A percentile compares a stretch with the other conserved stretches of the same genome.
These are phyloP conservation scores for Ophiostoma piceae DNA, from an alignment of 2,329 filamentous ascomycete species.

Conservation along the genomic window DNA sequence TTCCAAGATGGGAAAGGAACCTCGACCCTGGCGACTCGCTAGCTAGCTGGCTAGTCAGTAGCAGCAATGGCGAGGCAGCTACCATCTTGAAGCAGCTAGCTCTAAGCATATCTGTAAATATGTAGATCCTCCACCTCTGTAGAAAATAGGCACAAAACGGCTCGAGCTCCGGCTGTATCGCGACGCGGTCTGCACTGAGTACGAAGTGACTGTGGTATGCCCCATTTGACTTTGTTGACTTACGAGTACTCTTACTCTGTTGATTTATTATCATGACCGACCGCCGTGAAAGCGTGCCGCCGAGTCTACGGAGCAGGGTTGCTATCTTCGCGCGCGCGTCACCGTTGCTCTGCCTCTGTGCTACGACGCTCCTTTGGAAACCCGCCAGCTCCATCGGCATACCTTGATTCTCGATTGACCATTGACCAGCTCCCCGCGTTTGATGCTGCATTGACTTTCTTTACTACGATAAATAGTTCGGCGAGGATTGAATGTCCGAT, in stretches of 20 bases:
- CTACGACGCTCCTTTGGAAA: neutral
- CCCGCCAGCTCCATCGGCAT: neutral
- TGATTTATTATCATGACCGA: neutral
- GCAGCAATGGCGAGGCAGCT: too few relatives aligned
- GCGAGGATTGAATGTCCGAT: too few relatives aligned
- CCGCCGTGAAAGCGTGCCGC: neutral
- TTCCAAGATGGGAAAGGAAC: neutral
- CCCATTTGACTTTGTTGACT: neutral
- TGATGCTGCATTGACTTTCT: neutral
- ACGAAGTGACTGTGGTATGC: neutral
- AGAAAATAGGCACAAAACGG: neutral
- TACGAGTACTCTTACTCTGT: neutral
- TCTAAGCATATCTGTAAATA: neutral
- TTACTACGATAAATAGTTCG: too few relatives aligned
- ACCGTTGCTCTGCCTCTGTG: neutral
- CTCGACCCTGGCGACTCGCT: neutral
- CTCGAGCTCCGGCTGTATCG: constrained; percentile 1
- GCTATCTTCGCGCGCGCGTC: neutral
- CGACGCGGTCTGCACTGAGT: neutral
- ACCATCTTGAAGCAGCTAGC: neutral
- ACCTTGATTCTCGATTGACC: too few relatives aligned
- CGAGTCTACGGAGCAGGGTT: neutral
- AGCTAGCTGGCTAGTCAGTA: too few relatives aligned
- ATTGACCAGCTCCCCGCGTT: neutral
- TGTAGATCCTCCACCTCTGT: neutral